Evolutionary conservation across 371 early-diverging fungal species (phyloP), one percentile per base, ranked within the genome.

Genomic region (Blakeslea trispora): DNA sequence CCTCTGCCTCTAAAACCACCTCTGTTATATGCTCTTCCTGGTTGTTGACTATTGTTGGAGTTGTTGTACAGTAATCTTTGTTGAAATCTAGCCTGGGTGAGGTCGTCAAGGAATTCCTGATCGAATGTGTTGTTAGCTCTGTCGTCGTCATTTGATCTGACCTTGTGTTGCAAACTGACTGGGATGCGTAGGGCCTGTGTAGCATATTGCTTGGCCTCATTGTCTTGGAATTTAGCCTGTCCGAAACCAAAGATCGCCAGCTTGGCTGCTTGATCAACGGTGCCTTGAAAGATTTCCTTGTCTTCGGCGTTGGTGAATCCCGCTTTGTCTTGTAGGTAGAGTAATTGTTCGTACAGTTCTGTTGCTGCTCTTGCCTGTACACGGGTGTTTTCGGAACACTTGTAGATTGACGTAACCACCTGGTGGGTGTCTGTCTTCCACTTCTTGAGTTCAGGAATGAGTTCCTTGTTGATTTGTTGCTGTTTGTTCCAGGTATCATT

Each of bases 211-310:
- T 23, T 50, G 1, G 46, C 61, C 22, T 61, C 55, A n/a, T 35
- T 5, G 0, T 61, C 55, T 31, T 45, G 44, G 1, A 40, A 45
- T 14, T 45, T 61, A 17, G 46, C 61, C 19, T 34, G 5, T 17
- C 22, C 51, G 22, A 39, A 55, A 10, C 61, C 61, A 45, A 45
- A 55, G 6, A 50, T 35, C 21, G 56, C 56, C 5, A 62, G 51
- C 34, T 31, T 24, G 39, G 13, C 10, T 17, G 34, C 10, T 40
- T 45, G 37, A 28, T 56, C 35, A 9, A 44, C 11, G 3, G 47
- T 28, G 13, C 41, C 21, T 1, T 31, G 13, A n/a, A 53, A 24
- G 8, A 61, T 32, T 15, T 45, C 24, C 39, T n/a, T 11, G n/a
- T 23, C 45, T 40, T 39, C 45, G 5, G 5, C 21, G 17, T 17